phyloP scores from a whole-genome alignment of 2,329 filamentous ascomycete species.

The Didymella segeticola region DNA sequence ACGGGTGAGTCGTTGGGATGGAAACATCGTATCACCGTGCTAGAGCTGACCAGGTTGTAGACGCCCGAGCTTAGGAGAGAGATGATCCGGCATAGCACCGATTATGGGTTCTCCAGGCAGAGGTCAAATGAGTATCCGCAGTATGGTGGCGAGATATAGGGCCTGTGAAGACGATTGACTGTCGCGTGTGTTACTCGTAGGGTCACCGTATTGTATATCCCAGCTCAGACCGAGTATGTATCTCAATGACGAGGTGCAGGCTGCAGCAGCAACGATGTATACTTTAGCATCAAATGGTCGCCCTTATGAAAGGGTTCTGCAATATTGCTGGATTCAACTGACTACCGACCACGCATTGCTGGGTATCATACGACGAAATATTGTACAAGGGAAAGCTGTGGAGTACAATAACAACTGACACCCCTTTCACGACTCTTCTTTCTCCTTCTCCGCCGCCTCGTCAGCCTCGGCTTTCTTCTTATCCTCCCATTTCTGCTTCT shows the following conservation, averaged over 20 bases:
- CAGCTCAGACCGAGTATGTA: neutral
- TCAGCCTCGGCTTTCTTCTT: slow-evolving; percentile 64
- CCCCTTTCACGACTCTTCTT: slow-evolving; percentile 14
- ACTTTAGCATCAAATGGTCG: no score
- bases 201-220: neutral
- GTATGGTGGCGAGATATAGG: slow-evolving; percentile 14
- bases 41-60: neutral
- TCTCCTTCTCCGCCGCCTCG: slow-evolving; percentile 52
- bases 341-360: no score
- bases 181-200: neutral
- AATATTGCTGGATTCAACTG: no score
- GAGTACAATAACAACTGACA: neutral
- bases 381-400: neutral
- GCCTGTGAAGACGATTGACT: neutral
- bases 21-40: neutral
- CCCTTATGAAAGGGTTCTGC: no score
- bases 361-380: slow-evolving; percentile 6
- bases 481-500: slow-evolving; percentile 68
- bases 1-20: slow-evolving; percentile 16
- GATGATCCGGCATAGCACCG: slow-evolving; percentile 16
- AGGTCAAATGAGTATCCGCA: neutral
- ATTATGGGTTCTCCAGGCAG: slow-evolving; percentile 7
- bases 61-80: slow-evolving; percentile 16
- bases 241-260: neutral
- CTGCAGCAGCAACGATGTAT: no score